phyloP scores from a whole-genome alignment of 345 rosid genomes.

The Punica granatum region DNA sequence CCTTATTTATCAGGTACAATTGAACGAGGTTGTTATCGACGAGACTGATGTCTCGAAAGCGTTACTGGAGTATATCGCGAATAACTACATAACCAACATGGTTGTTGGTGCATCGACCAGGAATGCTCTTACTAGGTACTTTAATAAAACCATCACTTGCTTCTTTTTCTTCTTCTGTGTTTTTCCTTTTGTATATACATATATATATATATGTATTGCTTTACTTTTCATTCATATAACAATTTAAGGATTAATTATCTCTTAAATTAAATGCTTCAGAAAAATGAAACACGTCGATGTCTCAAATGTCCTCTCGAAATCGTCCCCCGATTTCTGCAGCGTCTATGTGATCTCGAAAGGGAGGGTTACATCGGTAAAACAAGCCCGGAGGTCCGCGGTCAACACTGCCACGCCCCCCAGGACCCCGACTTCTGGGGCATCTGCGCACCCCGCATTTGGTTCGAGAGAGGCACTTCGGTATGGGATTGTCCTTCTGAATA shows the following conservation, averaged over 20 bases:
- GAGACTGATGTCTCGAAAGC: slow-evolving; percentile 55
- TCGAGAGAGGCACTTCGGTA: background rate
- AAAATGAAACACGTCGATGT: slow-evolving; percentile 51
- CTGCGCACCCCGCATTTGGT: background rate
- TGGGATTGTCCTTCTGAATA: background rate
- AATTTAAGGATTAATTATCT: background rate
- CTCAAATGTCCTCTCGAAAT: slow-evolving; percentile 36
- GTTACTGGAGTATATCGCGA: slow-evolving; percentile 43
- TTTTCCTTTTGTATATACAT: too few species aligned
- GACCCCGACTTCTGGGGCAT: slow-evolving; percentile 26
- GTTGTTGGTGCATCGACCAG: slow-evolving; percentile 58
- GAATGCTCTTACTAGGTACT: slow-evolving; percentile 55
- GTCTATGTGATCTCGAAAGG: slow-evolving; percentile 74
- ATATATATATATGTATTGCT: too few species aligned
- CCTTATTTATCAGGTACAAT: slow-evolving; percentile 26
- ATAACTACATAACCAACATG: slow-evolving; percentile 44
- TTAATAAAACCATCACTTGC: background rate
- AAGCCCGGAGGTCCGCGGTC: slow-evolving; percentile 46
- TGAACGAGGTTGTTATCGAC: slow-evolving; percentile 54
- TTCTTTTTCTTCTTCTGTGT: background rate
- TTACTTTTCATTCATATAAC: too few species aligned
- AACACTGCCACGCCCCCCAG: slow-evolving; percentile 49
- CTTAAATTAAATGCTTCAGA: slow-evolving; percentile 6
- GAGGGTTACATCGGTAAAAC: slow-evolving; percentile 38
- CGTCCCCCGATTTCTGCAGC: slow-evolving; percentile 67